Evolutionary conservation across 2,329 filamentous ascomycete species (phyloP).

Genomic region (Albifimbria verrucaria): DNA sequence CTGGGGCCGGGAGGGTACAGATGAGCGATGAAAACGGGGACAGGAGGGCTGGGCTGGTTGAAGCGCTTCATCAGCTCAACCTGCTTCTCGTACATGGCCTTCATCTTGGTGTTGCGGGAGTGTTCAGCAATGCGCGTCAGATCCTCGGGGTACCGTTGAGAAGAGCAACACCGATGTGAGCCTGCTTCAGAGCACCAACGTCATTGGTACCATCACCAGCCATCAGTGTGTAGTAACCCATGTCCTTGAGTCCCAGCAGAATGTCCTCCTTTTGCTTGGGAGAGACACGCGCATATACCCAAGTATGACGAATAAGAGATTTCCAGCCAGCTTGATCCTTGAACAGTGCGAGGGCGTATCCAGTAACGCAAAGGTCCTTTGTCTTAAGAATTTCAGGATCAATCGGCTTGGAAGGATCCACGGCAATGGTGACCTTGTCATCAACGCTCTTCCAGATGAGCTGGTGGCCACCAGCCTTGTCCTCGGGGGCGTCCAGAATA

Average conservation of each 20-base stretch:
- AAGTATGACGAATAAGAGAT: slow-evolving; percentile 80
- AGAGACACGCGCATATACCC: slow-evolving; percentile 97
- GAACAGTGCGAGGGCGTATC: slow-evolving; percentile 88
- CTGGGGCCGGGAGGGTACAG: slow-evolving; percentile 85
- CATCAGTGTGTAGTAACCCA: slow-evolving; percentile 98
- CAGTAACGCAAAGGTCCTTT: slow-evolving; percentile 94
- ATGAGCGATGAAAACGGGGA: slow-evolving; percentile 89
- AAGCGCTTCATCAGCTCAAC: slow-evolving; percentile 87
- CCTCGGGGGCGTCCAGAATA: slow-evolving; percentile 91
- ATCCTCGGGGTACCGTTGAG: slow-evolving; percentile 94
- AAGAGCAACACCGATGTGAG: slow-evolving; percentile 92
- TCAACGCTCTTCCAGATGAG: slow-evolving; percentile 95
- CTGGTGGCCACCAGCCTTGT: slow-evolving; percentile 75
- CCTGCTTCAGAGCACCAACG: slow-evolving; percentile 95
- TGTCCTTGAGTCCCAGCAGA: slow-evolving; percentile 90
- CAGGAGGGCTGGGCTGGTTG: slow-evolving; percentile 88
- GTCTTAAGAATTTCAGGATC: slow-evolving; percentile 75
- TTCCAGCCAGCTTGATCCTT: slow-evolving; percentile 73
- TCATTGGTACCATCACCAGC: slow-evolving; percentile 98
- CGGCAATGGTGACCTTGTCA: slow-evolving; percentile 80
- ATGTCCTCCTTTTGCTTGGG: slow-evolving; percentile 99
- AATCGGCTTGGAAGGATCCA: slow-evolving; percentile 77
- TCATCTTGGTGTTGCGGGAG: slow-evolving; percentile 93
- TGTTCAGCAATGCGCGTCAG: slow-evolving; percentile 90
- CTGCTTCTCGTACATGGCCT: slow-evolving; percentile 98